Evolutionary conservation across 805 yeast genomes (phyloP).

Genomic region (Yarrowia porcina): DNA sequence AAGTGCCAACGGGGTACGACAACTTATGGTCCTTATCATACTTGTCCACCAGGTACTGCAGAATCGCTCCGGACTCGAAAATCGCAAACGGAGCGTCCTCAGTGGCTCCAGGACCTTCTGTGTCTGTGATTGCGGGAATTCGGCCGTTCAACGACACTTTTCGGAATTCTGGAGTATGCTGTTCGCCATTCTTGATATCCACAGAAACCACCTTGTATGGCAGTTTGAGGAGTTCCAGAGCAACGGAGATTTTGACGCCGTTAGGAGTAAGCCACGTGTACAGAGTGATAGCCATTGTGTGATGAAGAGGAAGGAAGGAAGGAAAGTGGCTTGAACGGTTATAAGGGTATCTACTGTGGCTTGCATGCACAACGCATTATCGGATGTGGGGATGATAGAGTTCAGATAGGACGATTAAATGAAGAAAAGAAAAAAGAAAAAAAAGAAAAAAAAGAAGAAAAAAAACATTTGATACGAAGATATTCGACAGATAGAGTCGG

Average conservation of each 20-base stretch:
- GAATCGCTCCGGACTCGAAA: conserved; percentile 61
- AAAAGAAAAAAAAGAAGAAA: too few relatives aligned
- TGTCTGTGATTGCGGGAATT: conserved; percentile 50
- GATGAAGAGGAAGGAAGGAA: too few relatives aligned
- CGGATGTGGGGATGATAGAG: too few relatives aligned
- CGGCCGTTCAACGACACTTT: conserved; percentile 60
- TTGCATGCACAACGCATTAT: too few relatives aligned
- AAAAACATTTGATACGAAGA: too few relatives aligned
- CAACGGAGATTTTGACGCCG: conserved; percentile 43
- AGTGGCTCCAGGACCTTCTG: conserved; percentile 30
- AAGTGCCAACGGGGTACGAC: conserved; percentile 40
- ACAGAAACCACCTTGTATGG: conserved; percentile 41
- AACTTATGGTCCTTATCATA: conserved; percentile 54
- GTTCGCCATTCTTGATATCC: conserved; percentile 45
- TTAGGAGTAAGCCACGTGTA: conserved; percentile 48
- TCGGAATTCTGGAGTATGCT: conserved; percentile 56
- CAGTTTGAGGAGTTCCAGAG: conserved; percentile 38
- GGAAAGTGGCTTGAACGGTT: too few relatives aligned
- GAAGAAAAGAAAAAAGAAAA: too few relatives aligned
- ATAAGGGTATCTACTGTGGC: too few relatives aligned
- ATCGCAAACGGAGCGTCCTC: conserved; percentile 35
- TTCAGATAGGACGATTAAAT: too few relatives aligned
- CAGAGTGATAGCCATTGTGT: conserved; percentile 38
- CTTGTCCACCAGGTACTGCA: conserved; percentile 56
- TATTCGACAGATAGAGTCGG: too few relatives aligned